Conservation (phyloP, 495 filamentous ascomycete genomes). For the Penicillium ochrochloron region DNA sequence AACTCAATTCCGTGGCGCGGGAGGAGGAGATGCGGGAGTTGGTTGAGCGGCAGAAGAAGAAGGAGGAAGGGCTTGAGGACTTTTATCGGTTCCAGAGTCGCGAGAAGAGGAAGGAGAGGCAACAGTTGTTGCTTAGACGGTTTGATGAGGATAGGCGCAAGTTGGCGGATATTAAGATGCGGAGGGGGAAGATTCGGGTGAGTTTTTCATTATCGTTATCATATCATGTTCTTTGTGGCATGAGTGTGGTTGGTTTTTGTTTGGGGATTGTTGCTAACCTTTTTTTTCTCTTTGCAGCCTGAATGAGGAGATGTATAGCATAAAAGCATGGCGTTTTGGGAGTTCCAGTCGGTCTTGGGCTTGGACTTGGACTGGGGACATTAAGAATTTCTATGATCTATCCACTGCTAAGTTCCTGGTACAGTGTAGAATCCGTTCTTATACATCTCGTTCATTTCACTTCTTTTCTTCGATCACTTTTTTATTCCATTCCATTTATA, state of each 20-base stretch:
- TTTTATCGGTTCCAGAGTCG: constrained; percentile 95
- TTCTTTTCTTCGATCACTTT: neutral
- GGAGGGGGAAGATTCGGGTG: constrained; percentile 55
- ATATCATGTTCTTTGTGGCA: too few relatives aligned
- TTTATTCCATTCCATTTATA: neutral
- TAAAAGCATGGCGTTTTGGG: constrained; percentile 35
- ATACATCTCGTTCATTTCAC: neutral
- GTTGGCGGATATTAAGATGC: constrained; percentile 55
- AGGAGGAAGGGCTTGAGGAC: constrained; percentile 66
- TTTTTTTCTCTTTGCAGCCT: constrained; percentile 35
- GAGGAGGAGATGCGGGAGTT: constrained; percentile 75
- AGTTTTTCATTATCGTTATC: constrained; percentile 31
- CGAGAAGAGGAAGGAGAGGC: constrained; percentile 84
- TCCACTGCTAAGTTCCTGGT: constrained; percentile 12
- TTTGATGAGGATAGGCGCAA: constrained; percentile 62
- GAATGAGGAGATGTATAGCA: constrained; percentile 41
- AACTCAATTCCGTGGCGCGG: constrained; percentile 71
- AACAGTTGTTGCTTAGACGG: constrained; percentile 62
- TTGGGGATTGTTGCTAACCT: neutral
- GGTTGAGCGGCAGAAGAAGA: constrained; percentile 74
- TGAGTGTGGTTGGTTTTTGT: neutral
- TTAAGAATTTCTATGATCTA: constrained; percentile 1
- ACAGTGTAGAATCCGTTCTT: constrained; percentile 25
- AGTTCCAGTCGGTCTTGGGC: constrained; percentile 15
- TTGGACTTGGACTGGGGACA: neutral